Percentiles rank a stretch among this genome's conserved stretches.
Conservation (phyloP, 2,329 filamentous ascomycete genomes). For the Arthroderma sp. region DNA sequence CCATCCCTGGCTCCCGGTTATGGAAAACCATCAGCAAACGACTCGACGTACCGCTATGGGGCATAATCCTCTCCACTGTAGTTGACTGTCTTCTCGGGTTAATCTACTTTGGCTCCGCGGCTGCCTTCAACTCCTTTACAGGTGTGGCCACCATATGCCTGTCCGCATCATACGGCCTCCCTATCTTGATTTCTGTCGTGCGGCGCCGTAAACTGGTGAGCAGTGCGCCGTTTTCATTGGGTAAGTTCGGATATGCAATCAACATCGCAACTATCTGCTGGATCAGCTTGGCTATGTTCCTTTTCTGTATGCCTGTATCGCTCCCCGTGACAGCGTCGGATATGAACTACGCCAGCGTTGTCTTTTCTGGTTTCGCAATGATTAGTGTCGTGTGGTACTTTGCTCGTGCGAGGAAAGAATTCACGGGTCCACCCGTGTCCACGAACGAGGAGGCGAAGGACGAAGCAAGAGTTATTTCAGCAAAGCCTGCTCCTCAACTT, state of each 20-base stretch:
- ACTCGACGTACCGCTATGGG: constrained; percentile 58
- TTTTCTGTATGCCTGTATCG: constrained; percentile 64
- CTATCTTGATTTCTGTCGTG: constrained; percentile 58
- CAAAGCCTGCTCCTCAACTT: constrained; percentile 19
- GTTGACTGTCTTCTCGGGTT: constrained; percentile 60
- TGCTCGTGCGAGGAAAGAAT: constrained; percentile 48
- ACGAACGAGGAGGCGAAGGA: constrained; percentile 15
- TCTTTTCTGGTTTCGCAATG: constrained; percentile 49
- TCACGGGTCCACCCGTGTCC: constrained; percentile 42
- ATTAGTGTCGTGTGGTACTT: constrained; percentile 53
- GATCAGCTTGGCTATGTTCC: constrained; percentile 55
- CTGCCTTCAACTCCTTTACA: constrained; percentile 68
- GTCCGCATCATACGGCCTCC: constrained; percentile 60
- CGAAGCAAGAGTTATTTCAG: constrained; percentile 19
- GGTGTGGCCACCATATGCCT: constrained; percentile 70
- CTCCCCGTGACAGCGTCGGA: constrained; percentile 42
- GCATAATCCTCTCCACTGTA: constrained; percentile 52
- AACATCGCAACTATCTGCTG: constrained; percentile 57
- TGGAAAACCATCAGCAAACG: constrained; percentile 53
- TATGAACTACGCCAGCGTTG: constrained; percentile 57
- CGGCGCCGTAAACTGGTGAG: constrained; percentile 53
- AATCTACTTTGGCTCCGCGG: constrained; percentile 66
- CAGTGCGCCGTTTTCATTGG: constrained; percentile 54
- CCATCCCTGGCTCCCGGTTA: constrained; percentile 54
- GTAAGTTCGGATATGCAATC: constrained; percentile 53